Percentiles rank a stretch among this genome's conserved stretches.
phyloP scores from a whole-genome alignment of 1,284 basidiomycete genomes.

The Melampsora abietis-canadensis region DNA sequence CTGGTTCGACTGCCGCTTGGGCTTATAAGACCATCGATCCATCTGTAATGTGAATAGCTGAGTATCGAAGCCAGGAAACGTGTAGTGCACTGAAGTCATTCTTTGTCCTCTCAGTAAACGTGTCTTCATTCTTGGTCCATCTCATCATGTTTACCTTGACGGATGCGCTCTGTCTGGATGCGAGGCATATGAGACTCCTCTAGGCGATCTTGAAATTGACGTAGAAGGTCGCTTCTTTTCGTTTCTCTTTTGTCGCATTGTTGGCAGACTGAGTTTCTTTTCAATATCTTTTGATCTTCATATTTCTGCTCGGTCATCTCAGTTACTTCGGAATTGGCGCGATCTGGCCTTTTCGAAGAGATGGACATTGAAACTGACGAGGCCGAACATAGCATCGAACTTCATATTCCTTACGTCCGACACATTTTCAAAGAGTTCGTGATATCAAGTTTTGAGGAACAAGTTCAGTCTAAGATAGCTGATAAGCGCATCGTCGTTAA shows the following conservation, averaged over 20 bases:
- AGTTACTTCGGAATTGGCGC: conserved; percentile 69
- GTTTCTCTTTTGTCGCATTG: conserved; percentile 1
- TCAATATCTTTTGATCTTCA: conserved; percentile 1
- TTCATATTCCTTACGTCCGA: conserved; percentile 90
- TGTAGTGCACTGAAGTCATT: too few relatives aligned
- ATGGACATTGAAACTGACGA: conserved; percentile 74
- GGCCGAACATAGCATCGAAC: conserved; percentile 94
- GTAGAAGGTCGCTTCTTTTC: conserved; percentile 60
- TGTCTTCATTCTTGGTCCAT: conserved; percentile 91
- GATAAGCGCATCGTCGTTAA: not conserved
- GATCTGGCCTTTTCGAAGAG: conserved; percentile 67
- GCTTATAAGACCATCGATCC: conserved; percentile 87
- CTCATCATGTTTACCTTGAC: conserved; percentile 83
- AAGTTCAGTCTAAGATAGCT: not conserved
- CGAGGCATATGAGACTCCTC: conserved; percentile 73
- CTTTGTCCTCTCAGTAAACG: conserved; percentile 63
- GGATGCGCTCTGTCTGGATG: conserved; percentile 81
- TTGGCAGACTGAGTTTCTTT: conserved; percentile 10
- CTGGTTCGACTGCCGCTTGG: conserved; percentile 89
- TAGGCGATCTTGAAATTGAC: conserved; percentile 79
- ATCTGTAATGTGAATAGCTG: conserved; percentile 65
- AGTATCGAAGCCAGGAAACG: too few relatives aligned
- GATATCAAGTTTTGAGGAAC: not conserved
- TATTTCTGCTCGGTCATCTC: conserved; percentile 11
- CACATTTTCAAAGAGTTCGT: conserved; percentile 76